These are phyloP conservation scores for Cercophora scortea DNA, from an alignment of 495 filamentous ascomycete genomes.

Conservation along the genomic window DNA sequence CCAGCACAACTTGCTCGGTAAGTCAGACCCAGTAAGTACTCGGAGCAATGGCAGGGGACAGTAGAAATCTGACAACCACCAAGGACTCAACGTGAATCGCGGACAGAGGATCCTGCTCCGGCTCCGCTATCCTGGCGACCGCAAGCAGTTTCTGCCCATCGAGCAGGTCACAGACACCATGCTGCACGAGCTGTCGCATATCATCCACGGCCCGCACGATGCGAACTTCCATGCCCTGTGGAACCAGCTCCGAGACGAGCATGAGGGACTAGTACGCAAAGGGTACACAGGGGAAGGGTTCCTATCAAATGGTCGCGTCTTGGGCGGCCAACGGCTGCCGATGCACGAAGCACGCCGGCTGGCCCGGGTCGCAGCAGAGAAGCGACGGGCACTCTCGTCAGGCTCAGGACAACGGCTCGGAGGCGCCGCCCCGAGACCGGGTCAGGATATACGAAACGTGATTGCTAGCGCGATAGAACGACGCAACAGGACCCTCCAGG, in stretches of 20 bases:
- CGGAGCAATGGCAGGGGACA: too few species aligned
- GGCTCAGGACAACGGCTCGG: constrained; percentile 72
- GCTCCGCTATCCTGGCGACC: constrained; percentile 69
- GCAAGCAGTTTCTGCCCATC: constrained; percentile 68
- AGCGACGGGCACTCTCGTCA: constrained; percentile 46
- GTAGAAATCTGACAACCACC: not conserved
- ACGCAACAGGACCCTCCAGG: constrained; percentile 53
- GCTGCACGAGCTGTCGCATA: constrained; percentile 95
- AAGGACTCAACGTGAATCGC: constrained; percentile 66
- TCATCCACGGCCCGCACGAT: constrained; percentile 74
- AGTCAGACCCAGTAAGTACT: not conserved
- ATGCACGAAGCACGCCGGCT: constrained; percentile 67
- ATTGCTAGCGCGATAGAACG: constrained; percentile 68
- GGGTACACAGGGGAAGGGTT: constrained; percentile 94
- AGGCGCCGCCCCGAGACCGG: constrained; percentile 50
- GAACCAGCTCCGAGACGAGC: constrained; percentile 82
- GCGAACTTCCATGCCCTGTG: constrained; percentile 75
- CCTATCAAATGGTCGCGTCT: constrained; percentile 61
- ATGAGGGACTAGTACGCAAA: constrained; percentile 62
- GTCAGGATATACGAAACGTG: constrained; percentile 64
- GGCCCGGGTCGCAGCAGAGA: constrained; percentile 70
- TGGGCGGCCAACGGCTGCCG: constrained; percentile 55
- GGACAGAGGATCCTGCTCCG: constrained; percentile 79
- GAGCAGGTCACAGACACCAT: constrained; percentile 83
- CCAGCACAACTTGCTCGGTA: constrained; percentile 66